phyloP scores from a whole-genome alignment of 495 filamentous ascomycete genomes.

The Coniosporium apollinis region DNA sequence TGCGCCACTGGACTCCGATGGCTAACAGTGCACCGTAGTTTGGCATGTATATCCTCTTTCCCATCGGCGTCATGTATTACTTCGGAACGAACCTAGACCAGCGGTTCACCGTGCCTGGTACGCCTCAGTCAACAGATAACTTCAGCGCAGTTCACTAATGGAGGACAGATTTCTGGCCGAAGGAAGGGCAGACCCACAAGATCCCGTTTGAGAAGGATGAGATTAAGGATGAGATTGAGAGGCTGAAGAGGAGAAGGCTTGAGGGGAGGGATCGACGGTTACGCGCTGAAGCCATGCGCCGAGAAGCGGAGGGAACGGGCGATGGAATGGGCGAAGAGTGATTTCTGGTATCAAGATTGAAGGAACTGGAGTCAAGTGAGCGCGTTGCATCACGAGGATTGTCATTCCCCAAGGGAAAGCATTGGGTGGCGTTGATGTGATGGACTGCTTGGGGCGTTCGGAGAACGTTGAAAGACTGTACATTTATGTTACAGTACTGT shows the following conservation, averaged over 20 bases:
- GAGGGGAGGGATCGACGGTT: slow-evolving; percentile 43
- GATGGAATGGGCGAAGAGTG: too few relatives aligned
- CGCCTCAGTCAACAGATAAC: too few relatives aligned
- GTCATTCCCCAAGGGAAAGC: too few relatives aligned
- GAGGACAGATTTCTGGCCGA: slow-evolving; percentile 95
- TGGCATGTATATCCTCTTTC: slow-evolving; percentile 96
- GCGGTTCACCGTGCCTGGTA: slow-evolving; percentile 69
- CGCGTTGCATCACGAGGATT: too few relatives aligned
- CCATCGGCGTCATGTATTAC: slow-evolving; percentile 98
- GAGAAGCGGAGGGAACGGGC: too few relatives aligned
- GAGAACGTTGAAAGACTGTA: too few relatives aligned
- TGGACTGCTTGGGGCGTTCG: too few relatives aligned
- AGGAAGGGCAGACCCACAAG: slow-evolving; percentile 64
- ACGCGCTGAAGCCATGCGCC: slow-evolving; percentile 33
- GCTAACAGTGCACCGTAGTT: slow-evolving; percentile 50
- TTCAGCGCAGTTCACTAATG: too few relatives aligned
- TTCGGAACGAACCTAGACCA: slow-evolving; percentile 96
- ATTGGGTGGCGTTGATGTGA: too few relatives aligned
- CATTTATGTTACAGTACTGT: too few relatives aligned
- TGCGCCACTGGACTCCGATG: neutral
- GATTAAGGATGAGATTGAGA: slow-evolving; percentile 57
- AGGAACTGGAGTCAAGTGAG: too few relatives aligned
- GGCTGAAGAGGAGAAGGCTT: slow-evolving; percentile 45
- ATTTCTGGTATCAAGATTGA: too few relatives aligned
- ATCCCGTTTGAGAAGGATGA: slow-evolving; percentile 84